phyloP scores from a whole-genome alignment of 2,329 filamentous ascomycete species.

The Phoma sp. region DNA sequence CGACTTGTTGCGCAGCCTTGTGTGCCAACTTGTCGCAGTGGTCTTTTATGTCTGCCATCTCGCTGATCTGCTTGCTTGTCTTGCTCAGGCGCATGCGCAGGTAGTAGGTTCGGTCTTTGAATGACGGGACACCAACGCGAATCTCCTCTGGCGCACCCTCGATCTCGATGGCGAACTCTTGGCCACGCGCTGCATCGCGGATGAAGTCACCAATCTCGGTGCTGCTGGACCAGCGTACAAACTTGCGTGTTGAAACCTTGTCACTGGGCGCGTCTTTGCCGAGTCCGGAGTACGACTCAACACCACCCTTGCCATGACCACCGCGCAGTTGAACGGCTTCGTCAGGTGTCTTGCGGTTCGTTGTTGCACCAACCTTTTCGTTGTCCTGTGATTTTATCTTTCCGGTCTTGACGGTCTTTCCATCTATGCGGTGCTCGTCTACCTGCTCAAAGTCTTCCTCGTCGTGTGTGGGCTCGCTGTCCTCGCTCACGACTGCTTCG shows the following conservation, averaged over 20 bases:
- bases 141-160: conserved; percentile 74
- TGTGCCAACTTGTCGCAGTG: conserved; percentile 83
- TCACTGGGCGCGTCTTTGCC: conserved; percentile 64
- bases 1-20: conserved; percentile 77
- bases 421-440: conserved; percentile 60
- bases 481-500: conserved; percentile 37
- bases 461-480: conserved; percentile 35
- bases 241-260: conserved; percentile 62
- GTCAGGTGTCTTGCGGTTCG: conserved; percentile 37
- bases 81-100: conserved; percentile 78
- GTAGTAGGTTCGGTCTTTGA: conserved; percentile 90
- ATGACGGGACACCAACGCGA: conserved; percentile 81
- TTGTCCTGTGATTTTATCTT: conserved; percentile 41
- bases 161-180: conserved; percentile 85
- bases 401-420: conserved; percentile 56
- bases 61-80: conserved; percentile 71
- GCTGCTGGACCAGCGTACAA: conserved; percentile 86
- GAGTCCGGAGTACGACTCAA: conserved; percentile 75
- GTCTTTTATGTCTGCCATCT: conserved; percentile 76
- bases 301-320: conserved; percentile 63
- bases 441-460: conserved; percentile 55
- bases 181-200: conserved; percentile 81
- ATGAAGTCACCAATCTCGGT: conserved; percentile 96
- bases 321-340: conserved; percentile 52
- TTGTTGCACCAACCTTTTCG: not conserved